Percentiles rank a stretch among this genome's conserved stretches.
Conservation (phyloP, 768 basidiomycete species). For the Arthromyces matolae region DNA sequence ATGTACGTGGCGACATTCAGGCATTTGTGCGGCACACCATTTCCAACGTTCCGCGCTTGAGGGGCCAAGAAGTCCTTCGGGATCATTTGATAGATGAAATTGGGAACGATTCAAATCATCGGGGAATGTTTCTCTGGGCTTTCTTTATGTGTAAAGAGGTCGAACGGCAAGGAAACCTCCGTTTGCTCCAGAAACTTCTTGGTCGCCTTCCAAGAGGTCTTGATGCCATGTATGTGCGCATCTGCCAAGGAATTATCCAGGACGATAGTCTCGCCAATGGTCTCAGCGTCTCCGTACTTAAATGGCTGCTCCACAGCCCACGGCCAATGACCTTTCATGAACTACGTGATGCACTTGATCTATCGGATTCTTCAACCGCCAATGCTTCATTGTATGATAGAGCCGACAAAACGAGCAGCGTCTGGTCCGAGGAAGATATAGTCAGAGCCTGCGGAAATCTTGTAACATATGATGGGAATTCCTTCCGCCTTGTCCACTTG, state of each 20-base stretch:
- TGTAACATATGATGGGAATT: conserved; percentile 1
- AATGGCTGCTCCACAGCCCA: conserved; percentile 6
- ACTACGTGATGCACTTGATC: conserved; percentile 2
- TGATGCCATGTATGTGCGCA: conserved; percentile 7
- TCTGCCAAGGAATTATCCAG: conserved; percentile 1
- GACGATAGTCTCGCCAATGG: not conserved
- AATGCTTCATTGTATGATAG: not conserved
- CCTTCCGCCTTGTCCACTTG: conserved; percentile 6
- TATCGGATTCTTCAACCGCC: not conserved
- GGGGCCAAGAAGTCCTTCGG: not conserved
- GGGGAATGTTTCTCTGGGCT: conserved; percentile 11
- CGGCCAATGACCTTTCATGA: conserved; percentile 2
- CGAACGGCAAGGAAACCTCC: not conserved
- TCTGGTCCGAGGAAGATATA: conserved; percentile 9
- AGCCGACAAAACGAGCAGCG: not conserved
- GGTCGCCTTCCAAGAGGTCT: conserved; percentile 1
- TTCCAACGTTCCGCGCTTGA: not conserved
- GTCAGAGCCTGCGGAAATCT: conserved; percentile 9
- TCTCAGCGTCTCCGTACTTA: conserved; percentile 3
- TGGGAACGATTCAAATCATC: conserved; percentile 2
- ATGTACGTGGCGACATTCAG: conserved; percentile 4
- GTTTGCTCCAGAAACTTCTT: not conserved
- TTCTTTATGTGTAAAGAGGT: conserved; percentile 8
- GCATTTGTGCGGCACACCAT: not conserved
- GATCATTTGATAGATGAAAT: not conserved